phyloP scores from a whole-genome alignment of 129 eudicot species.

The Mikania micrantha region DNA sequence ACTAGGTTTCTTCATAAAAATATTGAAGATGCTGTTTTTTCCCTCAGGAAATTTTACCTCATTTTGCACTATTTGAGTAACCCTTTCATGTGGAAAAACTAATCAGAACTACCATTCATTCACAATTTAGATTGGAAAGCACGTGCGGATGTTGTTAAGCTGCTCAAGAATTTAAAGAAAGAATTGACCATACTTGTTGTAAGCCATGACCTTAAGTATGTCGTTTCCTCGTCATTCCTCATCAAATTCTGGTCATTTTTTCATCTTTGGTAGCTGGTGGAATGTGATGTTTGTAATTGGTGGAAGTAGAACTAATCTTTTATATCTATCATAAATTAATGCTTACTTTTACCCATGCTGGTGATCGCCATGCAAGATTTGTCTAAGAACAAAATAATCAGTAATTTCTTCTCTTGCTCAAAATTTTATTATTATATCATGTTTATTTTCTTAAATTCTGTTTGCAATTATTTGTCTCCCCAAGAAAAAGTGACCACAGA shows the following conservation, averaged over 20 bases:
- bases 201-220: conserved; percentile 97
- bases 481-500: not conserved
- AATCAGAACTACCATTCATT: conserved; percentile 14
- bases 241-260: not conserved
- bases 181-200: conserved; percentile 87
- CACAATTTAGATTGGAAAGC: conserved; percentile 88
- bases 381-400: not conserved
- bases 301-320: not conserved
- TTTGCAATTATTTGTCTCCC: not conserved
- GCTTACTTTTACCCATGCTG: not conserved
- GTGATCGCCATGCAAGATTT: not conserved
- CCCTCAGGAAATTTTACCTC: not conserved
- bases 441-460: not conserved
- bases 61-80: not conserved
- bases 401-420: not conserved
- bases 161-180: conserved; percentile 69
- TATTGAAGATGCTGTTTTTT: not conserved
- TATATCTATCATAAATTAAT: not conserved
- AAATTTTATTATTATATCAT: not conserved
- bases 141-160: conserved; percentile 92
- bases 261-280: conserved; percentile 2
- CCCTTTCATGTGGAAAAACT: conserved; percentile 6
- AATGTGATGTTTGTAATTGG: not conserved
- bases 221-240: not conserved
- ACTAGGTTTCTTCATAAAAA: not conserved